Evolutionary conservation across 2,329 filamentous ascomycete genomes (phyloP), one percentile per base, ranked within the genome.

Genomic region (Chaetomiaceae sp.): DNA sequence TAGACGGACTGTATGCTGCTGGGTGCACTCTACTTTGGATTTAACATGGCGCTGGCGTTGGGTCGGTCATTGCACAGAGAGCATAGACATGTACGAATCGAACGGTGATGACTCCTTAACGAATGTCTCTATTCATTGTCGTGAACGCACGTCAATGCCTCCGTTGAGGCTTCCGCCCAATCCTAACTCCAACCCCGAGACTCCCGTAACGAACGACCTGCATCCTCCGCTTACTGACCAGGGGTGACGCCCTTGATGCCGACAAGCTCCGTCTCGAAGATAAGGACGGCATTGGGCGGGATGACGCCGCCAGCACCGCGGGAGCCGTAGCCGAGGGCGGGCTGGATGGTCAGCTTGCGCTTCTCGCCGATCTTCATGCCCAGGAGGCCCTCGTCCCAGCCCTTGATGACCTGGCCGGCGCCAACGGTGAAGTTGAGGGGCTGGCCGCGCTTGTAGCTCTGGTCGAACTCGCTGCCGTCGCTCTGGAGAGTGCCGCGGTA

Each of bases 401-500:
- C 63, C 59, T 62, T 56, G 58, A 64, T 64, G 46, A 64, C 63
- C 53, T 61, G 55, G 36, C 63, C 63, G 11, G 44, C 3, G 44
- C 63, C 63, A 37, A 59, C 60, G 4, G 42, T 59, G 60, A 64
- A 64, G 34, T 45, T 45, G 40, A 64, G 88, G 12, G 63, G 61
- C 8, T 42, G 6, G 20, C 51, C 45, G 27, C 63, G 63, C 48
- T 63, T 51, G 48, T 56, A 59, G 59, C 63, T 64, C 8, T 54
- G 11, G 25, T 64, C 63, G 52, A 64, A 64, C 58, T 61, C 53
- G 4, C 47, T 60, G 52, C 61, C 61, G 39, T 54, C 38, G 31
- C 47, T 55, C 29, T 31, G 4, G 3, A 64, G 57, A 6, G 59
- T 62, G 39, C 63, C 63, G 6, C 11, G 53, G 61, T 64, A 64